Percentiles rank a stretch among this genome's conserved stretches.
phyloP scores from a whole-genome alignment of 1,284 basidiomycete species.

The Cutaneotrichosporon sp. region DNA sequence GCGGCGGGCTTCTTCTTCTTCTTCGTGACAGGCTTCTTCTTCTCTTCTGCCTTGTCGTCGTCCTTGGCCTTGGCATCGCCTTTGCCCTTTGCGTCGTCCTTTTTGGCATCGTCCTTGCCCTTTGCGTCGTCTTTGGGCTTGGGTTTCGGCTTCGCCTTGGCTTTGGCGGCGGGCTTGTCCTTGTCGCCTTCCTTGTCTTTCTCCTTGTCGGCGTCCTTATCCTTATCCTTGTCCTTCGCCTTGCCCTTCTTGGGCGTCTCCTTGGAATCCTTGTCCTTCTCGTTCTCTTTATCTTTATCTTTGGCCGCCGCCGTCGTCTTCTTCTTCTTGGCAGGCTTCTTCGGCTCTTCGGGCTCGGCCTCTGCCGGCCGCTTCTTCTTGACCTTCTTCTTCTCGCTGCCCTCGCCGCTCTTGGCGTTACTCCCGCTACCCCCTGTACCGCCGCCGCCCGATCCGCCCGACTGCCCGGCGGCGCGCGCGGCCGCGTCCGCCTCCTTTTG shows the following conservation, averaged over 20 bases:
- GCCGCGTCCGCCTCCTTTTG: constrained; percentile 15
- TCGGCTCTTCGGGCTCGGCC: constrained; percentile 6
- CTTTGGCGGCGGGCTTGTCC: background rate
- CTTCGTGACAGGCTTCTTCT: constrained; percentile 11
- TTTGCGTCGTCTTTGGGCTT: background rate
- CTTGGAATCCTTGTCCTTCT: constrained; percentile 1
- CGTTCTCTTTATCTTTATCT: constrained; percentile 3
- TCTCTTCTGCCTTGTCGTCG: constrained; percentile 9
- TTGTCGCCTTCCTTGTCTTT: background rate
- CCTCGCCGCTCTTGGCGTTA: background rate
- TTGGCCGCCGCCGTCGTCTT: constrained; percentile 7
- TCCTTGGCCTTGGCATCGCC: background rate
- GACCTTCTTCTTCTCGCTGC: constrained; percentile 11
- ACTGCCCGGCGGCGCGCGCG: constrained; percentile 9
- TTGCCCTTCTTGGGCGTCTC: constrained; percentile 6
- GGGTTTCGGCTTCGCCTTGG: constrained; percentile 5
- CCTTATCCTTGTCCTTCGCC: constrained; percentile 6
- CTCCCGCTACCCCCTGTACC: background rate
- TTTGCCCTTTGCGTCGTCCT: constrained; percentile 1
- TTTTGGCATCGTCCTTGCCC: constrained; percentile 7
- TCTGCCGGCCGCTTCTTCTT: constrained; percentile 15
- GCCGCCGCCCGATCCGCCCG: background rate
- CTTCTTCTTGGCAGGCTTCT: constrained; percentile 13
- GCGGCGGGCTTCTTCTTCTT: constrained; percentile 11
- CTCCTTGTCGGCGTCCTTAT: background rate